A percentile compares a stretch with the other conserved stretches of the same genome.
phyloP scores from a whole-genome alignment of 495 filamentous ascomycete genomes.

The Podospora pseudocomata region DNA sequence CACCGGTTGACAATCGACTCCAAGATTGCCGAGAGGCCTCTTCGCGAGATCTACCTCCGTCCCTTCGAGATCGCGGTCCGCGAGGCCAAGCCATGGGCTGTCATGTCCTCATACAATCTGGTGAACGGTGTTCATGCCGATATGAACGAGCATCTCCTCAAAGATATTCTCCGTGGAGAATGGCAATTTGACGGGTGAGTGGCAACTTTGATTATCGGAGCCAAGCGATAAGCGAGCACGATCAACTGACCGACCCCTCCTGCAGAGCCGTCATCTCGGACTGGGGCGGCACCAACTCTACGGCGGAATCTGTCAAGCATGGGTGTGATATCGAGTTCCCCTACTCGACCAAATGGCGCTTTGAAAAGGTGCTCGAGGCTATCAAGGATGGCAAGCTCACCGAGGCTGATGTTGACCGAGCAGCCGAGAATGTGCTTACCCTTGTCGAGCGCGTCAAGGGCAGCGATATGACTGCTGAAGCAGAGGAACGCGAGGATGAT shows the following conservation, averaged over 20 bases:
- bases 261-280: constrained; percentile 67
- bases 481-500: constrained; percentile 60
- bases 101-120: constrained; percentile 87
- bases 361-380: constrained; percentile 60
- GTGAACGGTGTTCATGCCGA: constrained; percentile 75
- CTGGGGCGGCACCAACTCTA: constrained; percentile 70
- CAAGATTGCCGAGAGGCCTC: constrained; percentile 64
- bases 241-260: constrained; percentile 24
- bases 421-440: constrained; percentile 63
- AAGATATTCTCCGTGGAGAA: constrained; percentile 70
- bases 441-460: constrained; percentile 62
- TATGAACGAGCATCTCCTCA: constrained; percentile 66
- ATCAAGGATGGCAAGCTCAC: constrained; percentile 59
- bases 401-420: constrained; percentile 43
- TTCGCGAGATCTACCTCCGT: constrained; percentile 77
- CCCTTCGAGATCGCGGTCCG: constrained; percentile 79
- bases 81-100: constrained; percentile 71
- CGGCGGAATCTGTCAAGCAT: constrained; percentile 64
- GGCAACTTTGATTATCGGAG: constrained; percentile 8
- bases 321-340: constrained; percentile 81
- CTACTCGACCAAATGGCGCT: constrained; percentile 66
- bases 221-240: constrained; percentile 5
- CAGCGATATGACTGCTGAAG: constrained; percentile 57
- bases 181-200: constrained; percentile 69
- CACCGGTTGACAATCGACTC: constrained; percentile 69